Conservation (phyloP, 345 rosid species). For the Limnanthes douglasii region DNA sequence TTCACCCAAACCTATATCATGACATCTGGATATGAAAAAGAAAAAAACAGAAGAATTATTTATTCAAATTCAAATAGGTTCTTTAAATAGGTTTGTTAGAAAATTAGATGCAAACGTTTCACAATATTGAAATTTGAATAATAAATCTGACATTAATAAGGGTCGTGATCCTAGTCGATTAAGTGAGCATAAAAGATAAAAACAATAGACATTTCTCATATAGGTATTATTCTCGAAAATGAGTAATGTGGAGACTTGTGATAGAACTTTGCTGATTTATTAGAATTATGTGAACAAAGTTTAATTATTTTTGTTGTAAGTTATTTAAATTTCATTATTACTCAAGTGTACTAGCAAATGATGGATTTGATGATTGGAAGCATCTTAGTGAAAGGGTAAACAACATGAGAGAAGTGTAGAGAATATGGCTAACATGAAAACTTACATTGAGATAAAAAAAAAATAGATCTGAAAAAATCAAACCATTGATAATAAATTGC, state of each 20-base stretch:
- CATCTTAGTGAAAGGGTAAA: background rate
- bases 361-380: background rate
- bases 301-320: background rate
- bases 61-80: background rate
- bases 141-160: no score
- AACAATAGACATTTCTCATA: background rate
- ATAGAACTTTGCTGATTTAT: slow-evolving; percentile 1
- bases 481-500: background rate
- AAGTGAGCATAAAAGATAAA: no score
- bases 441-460: background rate
- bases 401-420: background rate
- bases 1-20: no score
- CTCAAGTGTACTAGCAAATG: background rate
- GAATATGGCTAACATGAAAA: background rate
- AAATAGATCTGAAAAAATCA: background rate
- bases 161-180: no score
- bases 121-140: background rate
- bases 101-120: background rate
- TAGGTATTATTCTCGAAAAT: background rate
- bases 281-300: background rate
- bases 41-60: background rate
- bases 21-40: background rate
- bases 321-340: background rate
- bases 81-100: background rate
- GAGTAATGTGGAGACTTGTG: background rate